These are phyloP conservation scores for Hypoxylon perforatum DNA, from an alignment of 495 filamentous ascomycete species.

Conservation along the genomic window DNA sequence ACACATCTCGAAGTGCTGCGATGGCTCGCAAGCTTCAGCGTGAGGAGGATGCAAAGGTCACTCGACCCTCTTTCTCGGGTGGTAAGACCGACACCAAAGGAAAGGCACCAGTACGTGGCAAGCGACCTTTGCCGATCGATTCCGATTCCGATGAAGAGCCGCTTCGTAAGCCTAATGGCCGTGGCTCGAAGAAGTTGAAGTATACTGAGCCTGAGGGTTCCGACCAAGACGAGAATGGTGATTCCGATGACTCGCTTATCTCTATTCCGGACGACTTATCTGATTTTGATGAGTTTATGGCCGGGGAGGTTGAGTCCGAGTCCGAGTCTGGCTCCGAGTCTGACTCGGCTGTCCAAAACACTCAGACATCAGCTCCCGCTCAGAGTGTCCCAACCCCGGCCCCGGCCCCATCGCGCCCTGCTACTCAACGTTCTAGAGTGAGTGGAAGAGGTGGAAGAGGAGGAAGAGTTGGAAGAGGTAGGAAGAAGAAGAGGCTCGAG, in stretches of 20 bases:
- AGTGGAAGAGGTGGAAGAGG: constrained; percentile 31
- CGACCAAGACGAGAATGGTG: no score
- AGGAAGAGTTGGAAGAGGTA: not conserved
- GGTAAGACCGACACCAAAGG: not conserved
- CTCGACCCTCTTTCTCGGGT: not conserved
- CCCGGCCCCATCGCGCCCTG: not conserved
- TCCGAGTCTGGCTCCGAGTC: constrained; percentile 1
- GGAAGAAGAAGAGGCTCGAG: constrained; percentile 68
- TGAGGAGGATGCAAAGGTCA: constrained; percentile 44
- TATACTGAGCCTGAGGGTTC: no score
- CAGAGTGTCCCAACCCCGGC: not conserved
- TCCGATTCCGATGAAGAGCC: not conserved
- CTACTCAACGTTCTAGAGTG: not conserved
- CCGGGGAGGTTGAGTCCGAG: not conserved
- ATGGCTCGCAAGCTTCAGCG: constrained; percentile 52
- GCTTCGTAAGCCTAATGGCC: no score
- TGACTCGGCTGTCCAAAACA: not conserved
- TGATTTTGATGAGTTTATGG: not conserved
- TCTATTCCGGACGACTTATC: not conserved
- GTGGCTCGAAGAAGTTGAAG: no score
- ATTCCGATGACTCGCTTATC: no score
- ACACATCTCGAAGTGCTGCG: constrained; percentile 44
- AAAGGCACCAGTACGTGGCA: not conserved
- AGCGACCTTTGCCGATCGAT: not conserved
- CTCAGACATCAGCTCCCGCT: not conserved